Conservation (phyloP, 2,329 filamentous ascomycete species). For the Chalaropsis ovoidea region DNA sequence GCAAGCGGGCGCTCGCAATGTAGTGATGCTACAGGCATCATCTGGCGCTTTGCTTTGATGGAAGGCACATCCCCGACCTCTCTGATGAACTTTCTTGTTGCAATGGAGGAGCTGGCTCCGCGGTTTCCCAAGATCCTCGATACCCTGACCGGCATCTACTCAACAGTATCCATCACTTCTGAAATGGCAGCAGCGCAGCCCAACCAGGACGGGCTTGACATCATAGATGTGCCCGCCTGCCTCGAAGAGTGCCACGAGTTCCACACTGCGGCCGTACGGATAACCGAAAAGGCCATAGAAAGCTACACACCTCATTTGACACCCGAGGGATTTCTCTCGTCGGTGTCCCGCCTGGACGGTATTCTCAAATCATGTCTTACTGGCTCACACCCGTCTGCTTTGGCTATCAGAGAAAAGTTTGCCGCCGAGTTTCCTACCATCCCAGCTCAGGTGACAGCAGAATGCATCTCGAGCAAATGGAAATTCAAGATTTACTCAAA, state of each 20-base stretch:
- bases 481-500: slow-evolving; percentile 58
- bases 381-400: not conserved
- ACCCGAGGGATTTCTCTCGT: not conserved
- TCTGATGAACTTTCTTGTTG: not conserved
- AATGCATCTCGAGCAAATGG: slow-evolving; percentile 54
- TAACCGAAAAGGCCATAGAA: slow-evolving; percentile 8
- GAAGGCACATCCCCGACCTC: not conserved
- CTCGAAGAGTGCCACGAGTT: slow-evolving; percentile 13
- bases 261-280: not conserved
- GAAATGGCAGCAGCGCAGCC: not conserved
- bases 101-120: not conserved
- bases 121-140: slow-evolving; percentile 17
- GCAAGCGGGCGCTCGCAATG: not conserved
- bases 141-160: not conserved
- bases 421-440: slow-evolving; percentile 32
- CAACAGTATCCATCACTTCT: not conserved
- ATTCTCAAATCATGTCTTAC: slow-evolving; percentile 15
- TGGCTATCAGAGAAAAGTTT: not conserved
- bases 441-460: slow-evolving; percentile 34
- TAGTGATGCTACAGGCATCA: not conserved
- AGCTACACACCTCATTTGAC: not conserved
- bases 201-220: not conserved
- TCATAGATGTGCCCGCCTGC: not conserved
- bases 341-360: slow-evolving; percentile 1
- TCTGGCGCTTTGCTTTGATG: slow-evolving; percentile 4